Evolutionary conservation across 2,329 filamentous ascomycete genomes (phyloP), one percentile per base, ranked within the genome.

Genomic region (Penicillium sp.): DNA sequence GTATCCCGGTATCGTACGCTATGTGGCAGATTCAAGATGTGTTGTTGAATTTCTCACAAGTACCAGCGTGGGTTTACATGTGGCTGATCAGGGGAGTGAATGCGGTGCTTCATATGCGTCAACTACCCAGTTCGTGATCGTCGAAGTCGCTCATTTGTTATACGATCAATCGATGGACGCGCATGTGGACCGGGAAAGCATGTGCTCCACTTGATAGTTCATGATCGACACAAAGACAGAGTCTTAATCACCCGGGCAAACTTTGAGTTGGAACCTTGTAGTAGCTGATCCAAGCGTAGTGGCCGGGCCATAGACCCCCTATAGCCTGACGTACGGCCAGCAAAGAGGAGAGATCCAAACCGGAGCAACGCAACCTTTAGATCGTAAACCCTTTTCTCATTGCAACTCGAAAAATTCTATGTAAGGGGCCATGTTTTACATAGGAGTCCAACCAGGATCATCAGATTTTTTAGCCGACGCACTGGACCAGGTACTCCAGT

Each of bases 321-420:
- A 50, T 18, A 16, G 37, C 19, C n/a, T 36, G 13, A 22, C 41
- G 27, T 13, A 35, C 33, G 33, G 6, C 13, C 22, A 36, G 31
- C 33, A 14, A 46, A 9, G 22, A 47, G n/a, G 14, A 7, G 22
- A 35, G 18, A 49, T 14, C 14, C 11, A 19, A 16, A n/a, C 24
- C 16, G 43, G 10, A 47, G 9, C 1, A 40, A 11, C 22, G 46
- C 22, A 43, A 47, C 49, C 50, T 60, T 60, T 44, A 60, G 50
- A 65, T 68, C 65, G 59, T 67, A 64, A 67, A 61, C 64, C 59
- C 60, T 68, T 66, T 66, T 62, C 63, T 67, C 64, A 65, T 66
- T 66, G 62, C 55, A 62, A 65, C 60, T 63, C 58, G 55, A 57
- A 61, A 59, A 59, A 53, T 60, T 68, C 65, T 68, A 68, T 67